Conservation (phyloP, 2,329 filamentous ascomycete species). For the Aspergillus sergii region DNA sequence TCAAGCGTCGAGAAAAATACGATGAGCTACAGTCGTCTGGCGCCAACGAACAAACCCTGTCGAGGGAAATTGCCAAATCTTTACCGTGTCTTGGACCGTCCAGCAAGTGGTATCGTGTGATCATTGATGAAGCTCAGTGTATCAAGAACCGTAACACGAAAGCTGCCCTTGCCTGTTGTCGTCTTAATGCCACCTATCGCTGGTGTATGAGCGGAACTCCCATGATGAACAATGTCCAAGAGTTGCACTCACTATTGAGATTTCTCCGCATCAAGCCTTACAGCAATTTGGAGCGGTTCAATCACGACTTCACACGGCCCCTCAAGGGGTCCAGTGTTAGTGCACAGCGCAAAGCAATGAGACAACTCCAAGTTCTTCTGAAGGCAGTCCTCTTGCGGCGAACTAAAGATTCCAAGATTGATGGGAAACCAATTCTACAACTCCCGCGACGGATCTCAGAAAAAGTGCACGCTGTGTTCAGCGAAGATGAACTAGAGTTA, state of each 20-base stretch:
- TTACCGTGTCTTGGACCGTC: slow-evolving; percentile 64
- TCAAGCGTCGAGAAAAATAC: slow-evolving; percentile 61
- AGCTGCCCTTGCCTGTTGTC: slow-evolving; percentile 61
- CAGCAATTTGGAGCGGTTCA: slow-evolving; percentile 65
- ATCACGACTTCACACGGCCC: slow-evolving; percentile 56
- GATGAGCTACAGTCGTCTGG: slow-evolving; percentile 53
- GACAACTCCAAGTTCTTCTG: slow-evolving; percentile 71
- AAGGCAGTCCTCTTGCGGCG: slow-evolving; percentile 81
- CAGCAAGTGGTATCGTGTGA: slow-evolving; percentile 67
- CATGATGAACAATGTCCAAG: slow-evolving; percentile 83
- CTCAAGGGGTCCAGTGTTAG: slow-evolving; percentile 47
- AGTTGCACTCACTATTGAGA: slow-evolving; percentile 74
- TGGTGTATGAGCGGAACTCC: slow-evolving; percentile 81
- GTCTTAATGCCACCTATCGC: slow-evolving; percentile 63
- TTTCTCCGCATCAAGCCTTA: slow-evolving; percentile 81
- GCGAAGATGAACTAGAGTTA: slow-evolving; percentile 64
- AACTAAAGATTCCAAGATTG: slow-evolving; percentile 75
- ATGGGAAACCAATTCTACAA: slow-evolving; percentile 74
- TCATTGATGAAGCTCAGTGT: slow-evolving; percentile 78
- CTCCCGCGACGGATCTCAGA: slow-evolving; percentile 68
- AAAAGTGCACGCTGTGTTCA: slow-evolving; percentile 66
- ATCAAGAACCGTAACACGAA: slow-evolving; percentile 75
- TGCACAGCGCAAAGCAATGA: slow-evolving; percentile 60
- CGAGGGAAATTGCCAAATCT: slow-evolving; percentile 29
- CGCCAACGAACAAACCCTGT: slow-evolving; percentile 30